phyloP scores from a whole-genome alignment of 1,284 basidiomycete species.

The Boletus mariae region DNA sequence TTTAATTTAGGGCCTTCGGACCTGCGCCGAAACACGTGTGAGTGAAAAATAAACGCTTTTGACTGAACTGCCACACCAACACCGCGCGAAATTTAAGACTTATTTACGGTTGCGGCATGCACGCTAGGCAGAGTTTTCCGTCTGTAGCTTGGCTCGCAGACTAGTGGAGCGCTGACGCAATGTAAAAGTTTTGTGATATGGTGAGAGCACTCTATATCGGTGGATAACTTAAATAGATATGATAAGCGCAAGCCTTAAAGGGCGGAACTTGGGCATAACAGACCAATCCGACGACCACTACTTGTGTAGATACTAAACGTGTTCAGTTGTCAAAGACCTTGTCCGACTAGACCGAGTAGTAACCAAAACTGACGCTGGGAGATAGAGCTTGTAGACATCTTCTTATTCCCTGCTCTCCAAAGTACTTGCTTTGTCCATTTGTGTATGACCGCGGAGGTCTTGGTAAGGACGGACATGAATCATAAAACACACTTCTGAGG shows the following conservation, averaged over 20 bases:
- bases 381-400: not conserved
- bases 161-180: too few species aligned
- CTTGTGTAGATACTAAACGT: too few species aligned
- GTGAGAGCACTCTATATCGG: too few species aligned
- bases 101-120: too few species aligned
- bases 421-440: not conserved
- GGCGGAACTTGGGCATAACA: too few species aligned
- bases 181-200: not conserved
- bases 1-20: not conserved
- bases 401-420: not conserved
- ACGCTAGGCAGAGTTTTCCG: too few species aligned
- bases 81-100: not conserved
- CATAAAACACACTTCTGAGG: not conserved
- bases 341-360: too few species aligned
- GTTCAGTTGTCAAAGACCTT: too few species aligned
- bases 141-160: too few species aligned
- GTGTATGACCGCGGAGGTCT: not conserved
- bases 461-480: not conserved
- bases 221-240: too few species aligned
- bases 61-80: not conserved
- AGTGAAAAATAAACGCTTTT: not conserved
- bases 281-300: too few species aligned
- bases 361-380: not conserved
- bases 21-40: not conserved
- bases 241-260: too few species aligned